A percentile compares a stretch with the other conserved stretches of the same genome.
Evolutionary conservation across 2,329 filamentous ascomycete species (phyloP).

Genomic region (Canariomyces notabilis): DNA sequence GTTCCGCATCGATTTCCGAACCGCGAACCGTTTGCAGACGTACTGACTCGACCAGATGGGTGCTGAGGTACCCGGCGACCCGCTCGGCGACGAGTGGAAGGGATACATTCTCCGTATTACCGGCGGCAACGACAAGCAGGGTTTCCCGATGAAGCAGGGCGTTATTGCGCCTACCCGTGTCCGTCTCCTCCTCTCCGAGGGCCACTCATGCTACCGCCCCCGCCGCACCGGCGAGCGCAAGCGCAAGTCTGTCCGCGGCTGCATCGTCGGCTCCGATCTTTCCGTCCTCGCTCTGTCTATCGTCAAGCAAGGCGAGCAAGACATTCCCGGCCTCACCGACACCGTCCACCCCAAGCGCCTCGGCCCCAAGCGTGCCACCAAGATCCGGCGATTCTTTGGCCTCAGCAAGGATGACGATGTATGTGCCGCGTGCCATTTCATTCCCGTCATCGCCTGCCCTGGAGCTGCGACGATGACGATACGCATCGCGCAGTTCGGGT

Average conservation of each 20-base stretch:
- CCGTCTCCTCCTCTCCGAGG: constrained; percentile 88
- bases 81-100: constrained; percentile 98
- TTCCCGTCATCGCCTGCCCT: constrained; percentile 68
- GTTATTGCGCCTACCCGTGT: constrained; percentile 99
- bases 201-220: constrained; percentile 99
- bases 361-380: constrained; percentile 98
- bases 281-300: constrained; percentile 90
- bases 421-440: constrained; percentile 56
- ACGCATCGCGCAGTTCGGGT: constrained; percentile 42
- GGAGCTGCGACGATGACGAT: constrained; percentile 42
- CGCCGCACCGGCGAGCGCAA: constrained; percentile 98
- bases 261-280: constrained; percentile 95
- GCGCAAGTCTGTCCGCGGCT: constrained; percentile 98
- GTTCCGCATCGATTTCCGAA: constrained; percentile 19
- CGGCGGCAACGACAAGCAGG: constrained; percentile 99
- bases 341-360: constrained; percentile 98
- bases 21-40: constrained; percentile 6
- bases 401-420: constrained; percentile 99
- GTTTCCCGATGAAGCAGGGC: constrained; percentile 99
- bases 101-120: constrained; percentile 99
- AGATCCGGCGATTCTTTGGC: constrained; percentile 99
- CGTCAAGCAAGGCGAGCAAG: constrained; percentile 95
- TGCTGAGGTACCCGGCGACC: constrained; percentile 87
- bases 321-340: constrained; percentile 96
- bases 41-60: constrained; percentile 59